These are phyloP conservation scores for Xylaria sp. DNA, from an alignment of 2,329 filamentous ascomycete species.

Conservation along the genomic window DNA sequence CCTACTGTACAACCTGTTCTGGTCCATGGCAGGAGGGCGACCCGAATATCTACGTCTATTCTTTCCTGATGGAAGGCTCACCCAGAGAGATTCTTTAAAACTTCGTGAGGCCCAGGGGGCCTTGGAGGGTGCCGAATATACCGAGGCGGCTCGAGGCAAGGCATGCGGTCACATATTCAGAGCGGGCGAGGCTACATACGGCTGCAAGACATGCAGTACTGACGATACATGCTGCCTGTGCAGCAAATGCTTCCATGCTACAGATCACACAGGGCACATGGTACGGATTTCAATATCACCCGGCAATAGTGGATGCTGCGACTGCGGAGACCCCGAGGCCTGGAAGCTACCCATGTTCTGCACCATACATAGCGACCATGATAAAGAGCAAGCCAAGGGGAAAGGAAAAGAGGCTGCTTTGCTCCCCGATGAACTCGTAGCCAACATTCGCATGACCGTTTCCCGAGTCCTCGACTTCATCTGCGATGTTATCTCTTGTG, in stretches of 20 bases:
- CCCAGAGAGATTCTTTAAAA: slow-evolving; percentile 72
- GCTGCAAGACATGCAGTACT: slow-evolving; percentile 91
- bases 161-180: slow-evolving; percentile 98
- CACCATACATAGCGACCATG: slow-evolving; percentile 84
- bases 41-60: slow-evolving; percentile 79
- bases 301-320: slow-evolving; percentile 95
- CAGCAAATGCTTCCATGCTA: slow-evolving; percentile 92
- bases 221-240: slow-evolving; percentile 97
- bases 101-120: slow-evolving; percentile 89
- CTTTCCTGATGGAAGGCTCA: slow-evolving; percentile 79
- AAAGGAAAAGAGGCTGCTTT: slow-evolving; percentile 68
- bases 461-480: slow-evolving; percentile 90
- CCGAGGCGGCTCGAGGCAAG: slow-evolving; percentile 88
- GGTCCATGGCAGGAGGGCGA: slow-evolving; percentile 81
- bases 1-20: slow-evolving; percentile 84
- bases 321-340: slow-evolving; percentile 95
- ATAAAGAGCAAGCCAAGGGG: slow-evolving; percentile 62
- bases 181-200: slow-evolving; percentile 90
- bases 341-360: slow-evolving; percentile 90
- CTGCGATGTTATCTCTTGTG: slow-evolving; percentile 97
- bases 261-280: slow-evolving; percentile 92
- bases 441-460: slow-evolving; percentile 86
- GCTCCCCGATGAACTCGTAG: slow-evolving; percentile 78
- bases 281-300: slow-evolving; percentile 88
- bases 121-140: slow-evolving; percentile 95